Evolutionary conservation across 2,329 filamentous ascomycete species (phyloP).

Genomic region (Ophiosphaerella herpotricha): DNA sequence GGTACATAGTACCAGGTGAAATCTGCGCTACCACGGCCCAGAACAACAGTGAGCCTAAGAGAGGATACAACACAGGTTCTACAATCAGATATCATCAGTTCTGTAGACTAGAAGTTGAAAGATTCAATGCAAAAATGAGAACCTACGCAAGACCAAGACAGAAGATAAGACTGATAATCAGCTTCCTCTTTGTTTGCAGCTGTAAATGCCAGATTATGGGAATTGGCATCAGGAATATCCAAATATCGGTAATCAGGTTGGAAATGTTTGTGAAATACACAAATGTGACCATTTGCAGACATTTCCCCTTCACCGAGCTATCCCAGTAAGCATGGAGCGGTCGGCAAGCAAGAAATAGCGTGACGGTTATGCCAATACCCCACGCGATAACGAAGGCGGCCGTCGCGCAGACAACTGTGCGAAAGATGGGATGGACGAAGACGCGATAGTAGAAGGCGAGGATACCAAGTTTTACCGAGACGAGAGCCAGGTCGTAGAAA

Average conservation of each 20-base stretch:
- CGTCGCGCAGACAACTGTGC: slow-evolving; percentile 34
- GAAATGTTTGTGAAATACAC: slow-evolving; percentile 43
- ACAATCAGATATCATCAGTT: not conserved
- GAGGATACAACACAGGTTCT: slow-evolving; percentile 42
- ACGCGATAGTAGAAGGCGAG: slow-evolving; percentile 42
- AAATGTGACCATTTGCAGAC: slow-evolving; percentile 35
- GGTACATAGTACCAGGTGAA: slow-evolving; percentile 43
- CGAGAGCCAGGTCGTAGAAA: slow-evolving; percentile 41
- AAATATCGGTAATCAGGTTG: slow-evolving; percentile 39
- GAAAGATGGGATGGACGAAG: slow-evolving; percentile 36
- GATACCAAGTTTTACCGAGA: slow-evolving; percentile 38
- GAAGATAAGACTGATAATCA: slow-evolving; percentile 38
- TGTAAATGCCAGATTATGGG: slow-evolving; percentile 43
- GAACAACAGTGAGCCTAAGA: slow-evolving; percentile 36
- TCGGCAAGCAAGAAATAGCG: slow-evolving; percentile 33
- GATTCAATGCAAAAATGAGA: not conserved
- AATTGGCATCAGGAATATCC: slow-evolving; percentile 41
- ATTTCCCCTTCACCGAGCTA: slow-evolving; percentile 28
- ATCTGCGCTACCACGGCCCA: slow-evolving; percentile 35
- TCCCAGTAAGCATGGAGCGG: slow-evolving; percentile 40
- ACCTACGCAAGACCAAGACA: slow-evolving; percentile 41
- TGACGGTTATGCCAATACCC: slow-evolving; percentile 40
- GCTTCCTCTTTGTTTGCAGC: slow-evolving; percentile 39
- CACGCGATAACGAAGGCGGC: slow-evolving; percentile 33
- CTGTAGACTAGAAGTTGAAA: too few species aligned